These are phyloP conservation scores for Amoebophrya sp. DNA, from an alignment of 169 alveolate species.

Conservation along the genomic window DNA sequence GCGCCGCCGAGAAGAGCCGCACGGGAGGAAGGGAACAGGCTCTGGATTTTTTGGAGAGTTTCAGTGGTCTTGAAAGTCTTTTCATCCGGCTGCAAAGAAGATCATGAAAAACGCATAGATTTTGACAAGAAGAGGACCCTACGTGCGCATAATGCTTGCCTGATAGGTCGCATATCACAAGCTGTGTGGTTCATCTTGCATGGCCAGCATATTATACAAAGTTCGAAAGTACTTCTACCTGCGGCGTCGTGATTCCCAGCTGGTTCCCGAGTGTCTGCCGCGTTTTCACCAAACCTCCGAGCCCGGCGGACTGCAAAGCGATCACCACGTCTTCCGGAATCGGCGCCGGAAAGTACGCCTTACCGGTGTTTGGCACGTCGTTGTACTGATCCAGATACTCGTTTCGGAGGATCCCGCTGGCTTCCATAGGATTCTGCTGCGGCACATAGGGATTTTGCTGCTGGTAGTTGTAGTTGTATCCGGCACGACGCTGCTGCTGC, in stretches of 20 bases:
- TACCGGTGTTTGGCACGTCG: not conserved
- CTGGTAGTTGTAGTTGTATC: no score
- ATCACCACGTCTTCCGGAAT: not conserved
- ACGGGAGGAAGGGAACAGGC: not conserved
- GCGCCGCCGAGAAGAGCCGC: not conserved
- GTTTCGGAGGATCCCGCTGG: not conserved
- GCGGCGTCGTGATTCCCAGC: not conserved
- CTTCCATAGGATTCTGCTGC: no score
- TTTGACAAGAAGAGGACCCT: not conserved
- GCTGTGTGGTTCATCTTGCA: not conserved
- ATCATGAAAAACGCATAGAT: not conserved
- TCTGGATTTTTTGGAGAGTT: not conserved
- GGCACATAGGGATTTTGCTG: no score
- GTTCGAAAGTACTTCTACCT: not conserved
- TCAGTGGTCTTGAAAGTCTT: not conserved
- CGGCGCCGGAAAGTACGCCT: not conserved
- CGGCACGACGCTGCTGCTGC: no score
- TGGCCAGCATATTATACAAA: not conserved
- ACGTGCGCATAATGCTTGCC: not conserved
- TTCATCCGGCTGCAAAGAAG: not conserved
- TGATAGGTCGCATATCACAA: not conserved
- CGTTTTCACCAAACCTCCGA: not conserved
- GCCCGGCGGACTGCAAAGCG: not conserved
- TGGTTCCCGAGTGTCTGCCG: not conserved
- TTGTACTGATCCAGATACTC: not conserved